Base-by-base conservation (phyloP, 176 grass and related monocot species). In the Eleusine coracana region DNA sequence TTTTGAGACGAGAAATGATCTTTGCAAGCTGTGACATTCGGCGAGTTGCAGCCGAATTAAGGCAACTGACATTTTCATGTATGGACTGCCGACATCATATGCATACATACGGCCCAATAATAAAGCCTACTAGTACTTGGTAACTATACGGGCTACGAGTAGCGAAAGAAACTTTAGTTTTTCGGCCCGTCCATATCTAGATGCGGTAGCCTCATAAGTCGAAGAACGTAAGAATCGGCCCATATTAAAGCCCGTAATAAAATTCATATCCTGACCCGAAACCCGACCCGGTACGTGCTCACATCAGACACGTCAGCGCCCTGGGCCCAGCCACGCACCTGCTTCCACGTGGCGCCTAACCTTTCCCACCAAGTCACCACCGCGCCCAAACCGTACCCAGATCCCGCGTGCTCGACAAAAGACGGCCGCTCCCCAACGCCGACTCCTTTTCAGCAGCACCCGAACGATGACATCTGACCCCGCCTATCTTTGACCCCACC, bases 381-480 rank as follows among this genome's bases (percentile, higher is more conserved):
- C 66, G 78, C 56, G 83, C 72, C 38, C 77, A 81, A 85, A 48
- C 77, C 77, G 49, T 73, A 78, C 73, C 59, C 74, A 82, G 78
- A 74, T 55, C 80, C 80, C 61, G 80, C 84, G 80, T 63, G 74
- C 61, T 86, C 50, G 68, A 86, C 73, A 82, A 86, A 90, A 82
- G 83, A 82, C 83, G 88, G 88, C 88, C 68, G 69, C 15, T 62
- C 23, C 49, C 60, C 60, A 44, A 42, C 17, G 10, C 8, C 52
- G 29, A 66, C 73, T 1, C 0, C 0, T 0, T 0, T 0, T 0
- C 0, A 1, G 0, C 0, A 0, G 0, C 40, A 18, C 39, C 0
- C 3, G 0, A 0, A 0, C 23, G 3, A 36, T 72, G 84, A 23
- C 79, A 52, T 0, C 2, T 13, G 84, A 63, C 0, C 67, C 68